Evolutionary conservation across 805 yeast species (phyloP), one percentile per base, ranked within the genome.

Genomic region (Yarrowia sp.): DNA sequence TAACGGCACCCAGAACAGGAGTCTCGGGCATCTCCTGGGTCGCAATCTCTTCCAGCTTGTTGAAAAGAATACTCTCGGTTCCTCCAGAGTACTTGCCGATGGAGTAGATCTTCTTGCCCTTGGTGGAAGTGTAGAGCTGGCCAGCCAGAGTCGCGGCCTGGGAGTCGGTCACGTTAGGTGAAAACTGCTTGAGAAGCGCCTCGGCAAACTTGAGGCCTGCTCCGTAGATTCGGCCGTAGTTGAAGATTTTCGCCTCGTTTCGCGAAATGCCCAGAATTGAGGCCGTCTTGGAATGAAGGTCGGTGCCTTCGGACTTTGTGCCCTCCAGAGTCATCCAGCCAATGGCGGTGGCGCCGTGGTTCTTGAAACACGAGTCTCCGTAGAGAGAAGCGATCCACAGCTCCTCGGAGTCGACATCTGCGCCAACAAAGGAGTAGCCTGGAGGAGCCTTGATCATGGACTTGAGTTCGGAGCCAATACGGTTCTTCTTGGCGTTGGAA

Each of bases 311-410:
- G 65, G 79, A 80, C 76, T 95, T 95, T 4, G 93, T 86, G 19
- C 99, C 99, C 78, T 95, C 99, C 65, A 95, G 80, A 1, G 98
- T 92, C 99, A 95, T 96, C 99, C 99, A 96, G 0, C 98, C 98
- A 64, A 96, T 82, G 0, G 98, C 96, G 0, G 98, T 91, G 14
- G 96, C 96, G 6, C 99, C 99, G 74, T 95, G 99, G 24, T 89
- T 78, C 35, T 87, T 84, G 75, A 93, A 90, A 62, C 87, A 84
- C 0, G 98, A 87, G 73, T 95, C 99, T 3, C 99, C 98, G 33
- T 93, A 86, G 24, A 96, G 77, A 19, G 97, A 89, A 0, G 99
- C 99, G 69, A 95, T 95, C 99, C 99, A 95, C 46, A 95, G 80
- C 73, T 95, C 99, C 73, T 95, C 99, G 40, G 97, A 90, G 75